phyloP scores from a whole-genome alignment of 805 yeast genomes.

The Candida tallmaniae region DNA sequence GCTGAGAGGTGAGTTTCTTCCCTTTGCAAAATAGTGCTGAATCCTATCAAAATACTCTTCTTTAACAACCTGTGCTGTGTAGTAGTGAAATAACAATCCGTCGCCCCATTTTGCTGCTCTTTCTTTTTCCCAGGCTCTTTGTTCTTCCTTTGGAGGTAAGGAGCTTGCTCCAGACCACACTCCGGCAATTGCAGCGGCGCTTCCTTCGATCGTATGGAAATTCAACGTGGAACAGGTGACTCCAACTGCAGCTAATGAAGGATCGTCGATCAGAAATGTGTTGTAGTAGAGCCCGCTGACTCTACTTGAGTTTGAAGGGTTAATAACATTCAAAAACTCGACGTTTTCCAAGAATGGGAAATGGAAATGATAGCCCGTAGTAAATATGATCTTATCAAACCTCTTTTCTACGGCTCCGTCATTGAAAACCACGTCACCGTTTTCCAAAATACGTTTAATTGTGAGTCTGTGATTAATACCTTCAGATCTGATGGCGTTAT shows the following conservation, averaged over 20 bases:
- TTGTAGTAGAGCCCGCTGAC: slow-evolving; percentile 34
- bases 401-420: slow-evolving; percentile 22
- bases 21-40: slow-evolving; percentile 19
- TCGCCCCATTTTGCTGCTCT: slow-evolving; percentile 19
- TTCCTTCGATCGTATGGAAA: slow-evolving; percentile 47
- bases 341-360: slow-evolving; percentile 35
- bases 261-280: slow-evolving; percentile 39
- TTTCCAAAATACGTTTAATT: slow-evolving; percentile 17
- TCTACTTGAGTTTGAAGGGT: slow-evolving; percentile 24
- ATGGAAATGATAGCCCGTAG: slow-evolving; percentile 50
- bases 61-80: slow-evolving; percentile 20
- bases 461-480: slow-evolving; percentile 26
- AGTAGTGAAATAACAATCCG: slow-evolving; percentile 29
- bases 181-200: slow-evolving; percentile 56
- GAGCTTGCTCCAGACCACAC: slow-evolving; percentile 41
- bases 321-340: slow-evolving; percentile 15
- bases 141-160: slow-evolving; percentile 40
- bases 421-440: slow-evolving; percentile 21
- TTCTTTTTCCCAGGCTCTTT: slow-evolving; percentile 28
- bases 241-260: slow-evolving; percentile 40
- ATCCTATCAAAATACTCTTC: slow-evolving; percentile 24
- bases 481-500: slow-evolving; percentile 33
- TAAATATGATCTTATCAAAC: slow-evolving; percentile 40
- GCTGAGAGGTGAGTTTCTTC: slow-evolving; percentile 27
- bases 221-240: slow-evolving; percentile 39